Percentiles rank a stretch among this genome's conserved stretches.
These are phyloP conservation scores for Pichia kudriavzevii DNA, from an alignment of 1,139 yeast genomes.

Conservation along the genomic window DNA sequence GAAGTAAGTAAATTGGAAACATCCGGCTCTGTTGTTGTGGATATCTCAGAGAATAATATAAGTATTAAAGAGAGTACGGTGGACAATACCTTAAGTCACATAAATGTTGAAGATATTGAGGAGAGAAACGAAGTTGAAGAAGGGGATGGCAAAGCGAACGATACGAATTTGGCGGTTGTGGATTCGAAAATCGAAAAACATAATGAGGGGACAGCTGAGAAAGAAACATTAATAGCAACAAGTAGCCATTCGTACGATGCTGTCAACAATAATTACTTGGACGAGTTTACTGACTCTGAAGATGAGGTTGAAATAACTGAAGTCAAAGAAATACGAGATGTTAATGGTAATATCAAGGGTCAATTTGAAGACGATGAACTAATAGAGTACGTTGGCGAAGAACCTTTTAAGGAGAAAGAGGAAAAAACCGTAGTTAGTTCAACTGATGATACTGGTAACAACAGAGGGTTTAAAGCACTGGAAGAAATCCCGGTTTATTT, in stretches of 20 bases:
- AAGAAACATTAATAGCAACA: not conserved
- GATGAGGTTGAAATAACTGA: constrained; percentile 3
- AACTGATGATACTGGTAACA: constrained; percentile 5
- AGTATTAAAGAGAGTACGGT: too few relatives aligned
- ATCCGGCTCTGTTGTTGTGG: too few relatives aligned
- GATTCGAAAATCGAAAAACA: not conserved
- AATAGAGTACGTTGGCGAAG: constrained; percentile 6
- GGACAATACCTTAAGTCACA: too few relatives aligned
- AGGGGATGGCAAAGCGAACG: constrained; percentile 2
- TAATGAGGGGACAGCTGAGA: not conserved
- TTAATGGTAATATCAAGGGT: not conserved
- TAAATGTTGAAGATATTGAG: not conserved
- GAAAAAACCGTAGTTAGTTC: not conserved
- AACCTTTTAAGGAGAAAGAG: not conserved
- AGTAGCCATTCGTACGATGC: not conserved
- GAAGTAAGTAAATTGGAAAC: too few relatives aligned
- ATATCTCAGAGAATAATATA: too few relatives aligned
- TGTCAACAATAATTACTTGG: not conserved
- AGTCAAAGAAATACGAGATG: not conserved
- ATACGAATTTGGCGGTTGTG: not conserved
- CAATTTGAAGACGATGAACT: constrained; percentile 8
- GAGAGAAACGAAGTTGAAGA: constrained; percentile 5
- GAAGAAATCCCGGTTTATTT: constrained; percentile 21
- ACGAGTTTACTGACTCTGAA: constrained; percentile 8
- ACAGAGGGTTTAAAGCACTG: constrained; percentile 2